These are phyloP conservation scores for Cladobotryum mycophilum DNA, from an alignment of 2,329 filamentous ascomycete species.

Conservation along the genomic window DNA sequence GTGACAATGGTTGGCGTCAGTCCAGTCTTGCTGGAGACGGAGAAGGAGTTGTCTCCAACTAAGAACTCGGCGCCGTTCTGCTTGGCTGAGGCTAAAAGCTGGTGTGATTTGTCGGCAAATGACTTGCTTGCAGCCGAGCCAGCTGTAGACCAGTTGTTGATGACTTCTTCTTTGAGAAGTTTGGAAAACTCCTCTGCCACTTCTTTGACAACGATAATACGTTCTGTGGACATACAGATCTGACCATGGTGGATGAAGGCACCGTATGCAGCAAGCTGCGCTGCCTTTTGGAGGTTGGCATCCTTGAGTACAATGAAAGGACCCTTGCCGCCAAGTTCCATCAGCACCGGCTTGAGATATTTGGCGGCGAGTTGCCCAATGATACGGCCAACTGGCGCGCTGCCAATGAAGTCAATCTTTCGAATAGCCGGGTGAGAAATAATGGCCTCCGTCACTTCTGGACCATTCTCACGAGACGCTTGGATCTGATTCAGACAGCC, in stretches of 20 bases:
- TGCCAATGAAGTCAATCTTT: constrained; percentile 13
- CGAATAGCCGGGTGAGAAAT: constrained; percentile 8
- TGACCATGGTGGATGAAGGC: constrained; percentile 71
- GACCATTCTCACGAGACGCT: neutral
- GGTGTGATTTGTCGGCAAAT: constrained; percentile 51
- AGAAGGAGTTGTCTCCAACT: constrained; percentile 29
- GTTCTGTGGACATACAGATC: constrained; percentile 80
- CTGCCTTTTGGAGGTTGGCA: constrained; percentile 8
- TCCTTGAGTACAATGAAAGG: constrained; percentile 8
- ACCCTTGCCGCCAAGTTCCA: constrained; percentile 11
- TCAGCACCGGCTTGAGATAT: constrained; percentile 8
- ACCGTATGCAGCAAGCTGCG: constrained; percentile 56
- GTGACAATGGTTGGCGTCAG: constrained; percentile 63
- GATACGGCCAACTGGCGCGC: constrained; percentile 3
- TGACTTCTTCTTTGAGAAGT: constrained; percentile 23
- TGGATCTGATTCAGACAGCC: constrained; percentile 6
- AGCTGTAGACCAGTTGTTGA: constrained; percentile 32
- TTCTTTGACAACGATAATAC: constrained; percentile 52
- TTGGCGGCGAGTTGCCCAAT: constrained; percentile 4
- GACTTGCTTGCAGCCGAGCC: constrained; percentile 51
- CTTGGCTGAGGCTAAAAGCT: constrained; percentile 35
- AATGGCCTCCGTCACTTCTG: constrained; percentile 3
- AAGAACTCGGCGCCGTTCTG: constrained; percentile 56
- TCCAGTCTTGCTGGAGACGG: constrained; percentile 28
- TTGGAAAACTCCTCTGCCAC: constrained; percentile 38